A percentile compares a stretch with the other conserved stretches of the same genome.
These are phyloP conservation scores for Dendrobium huoshanense DNA, from an alignment of 106 monocot genomes.

Conservation along the genomic window DNA sequence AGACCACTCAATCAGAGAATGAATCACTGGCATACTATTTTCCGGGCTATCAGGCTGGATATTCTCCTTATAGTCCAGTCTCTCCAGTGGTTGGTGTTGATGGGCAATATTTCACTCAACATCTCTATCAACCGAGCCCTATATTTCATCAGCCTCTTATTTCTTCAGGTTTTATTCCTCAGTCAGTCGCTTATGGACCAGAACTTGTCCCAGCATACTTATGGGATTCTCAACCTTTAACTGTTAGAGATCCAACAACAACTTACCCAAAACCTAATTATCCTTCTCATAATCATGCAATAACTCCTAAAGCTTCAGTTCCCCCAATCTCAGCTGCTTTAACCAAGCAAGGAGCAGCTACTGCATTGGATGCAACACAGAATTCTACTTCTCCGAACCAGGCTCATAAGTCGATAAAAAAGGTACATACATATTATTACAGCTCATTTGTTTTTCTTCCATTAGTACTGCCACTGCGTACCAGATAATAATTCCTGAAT, in stretches of 20 bases:
- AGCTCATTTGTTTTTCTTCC: neutral
- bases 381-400: constrained; percentile 18
- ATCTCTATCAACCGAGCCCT: constrained; percentile 31
- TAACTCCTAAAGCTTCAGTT: constrained; percentile 16
- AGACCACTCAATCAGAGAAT: constrained; percentile 55
- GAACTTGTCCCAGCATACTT: constrained; percentile 44
- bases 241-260: constrained; percentile 22
- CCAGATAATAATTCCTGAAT: neutral
- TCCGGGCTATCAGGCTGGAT: constrained; percentile 50
- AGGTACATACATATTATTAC: constrained; percentile 19
- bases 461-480: neutral
- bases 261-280: constrained; percentile 25
- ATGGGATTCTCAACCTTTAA: constrained; percentile 43
- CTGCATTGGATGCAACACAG: constrained; percentile 3
- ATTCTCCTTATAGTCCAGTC: constrained; percentile 35
- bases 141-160: constrained; percentile 26
- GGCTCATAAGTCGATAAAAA: constrained; percentile 35
- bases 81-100: constrained; percentile 39
- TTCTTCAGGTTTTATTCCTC: constrained; percentile 52
- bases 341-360: too few relatives aligned
- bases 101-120: constrained; percentile 62
- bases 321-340: constrained; percentile 10
- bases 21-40: constrained; percentile 53
- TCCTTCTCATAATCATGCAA: constrained; percentile 22
- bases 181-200: constrained; percentile 44